Conservation (phyloP, 1,139 yeast genomes). For the Geotrichum citri-aurantii region DNA sequence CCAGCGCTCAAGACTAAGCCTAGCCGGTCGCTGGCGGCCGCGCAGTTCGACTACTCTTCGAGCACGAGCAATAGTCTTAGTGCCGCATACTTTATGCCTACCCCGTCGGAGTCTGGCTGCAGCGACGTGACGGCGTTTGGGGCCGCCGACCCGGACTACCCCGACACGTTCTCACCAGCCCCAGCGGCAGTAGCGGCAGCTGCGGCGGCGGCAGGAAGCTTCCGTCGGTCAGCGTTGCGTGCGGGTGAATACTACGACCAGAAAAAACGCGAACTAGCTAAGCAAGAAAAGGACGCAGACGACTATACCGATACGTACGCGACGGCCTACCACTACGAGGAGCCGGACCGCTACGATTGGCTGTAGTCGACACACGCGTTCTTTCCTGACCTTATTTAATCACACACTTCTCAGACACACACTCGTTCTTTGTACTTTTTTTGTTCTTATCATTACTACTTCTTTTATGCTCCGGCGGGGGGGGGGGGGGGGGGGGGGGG, state of each 20-base stretch:
- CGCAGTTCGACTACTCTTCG: neutral
- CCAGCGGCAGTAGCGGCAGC: neutral
- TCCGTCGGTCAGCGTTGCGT: neutral
- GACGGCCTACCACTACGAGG: neutral
- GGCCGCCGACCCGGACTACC: neutral
- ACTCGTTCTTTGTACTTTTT: neutral
- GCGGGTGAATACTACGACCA: neutral
- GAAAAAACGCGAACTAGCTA: neutral
- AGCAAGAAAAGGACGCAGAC: neutral
- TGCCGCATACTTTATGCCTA: conserved; percentile 26
- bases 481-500: no score
- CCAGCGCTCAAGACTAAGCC: neutral
- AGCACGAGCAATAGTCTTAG: conserved; percentile 4
- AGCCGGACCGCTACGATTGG: neutral
- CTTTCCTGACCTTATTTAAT: neutral
- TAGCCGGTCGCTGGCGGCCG: neutral
- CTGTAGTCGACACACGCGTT: neutral
- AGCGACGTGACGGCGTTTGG: conserved; percentile 20
- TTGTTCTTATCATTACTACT: no score
- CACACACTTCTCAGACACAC: neutral
- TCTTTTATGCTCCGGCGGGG: no score
- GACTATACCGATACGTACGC: neutral
- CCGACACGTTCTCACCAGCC: neutral
- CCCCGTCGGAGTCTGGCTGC: conserved; percentile 31
- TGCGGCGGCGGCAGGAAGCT: neutral